phyloP scores from a whole-genome alignment of 2,329 filamentous ascomycete genomes.

The Cordyceps cateniannulata region DNA sequence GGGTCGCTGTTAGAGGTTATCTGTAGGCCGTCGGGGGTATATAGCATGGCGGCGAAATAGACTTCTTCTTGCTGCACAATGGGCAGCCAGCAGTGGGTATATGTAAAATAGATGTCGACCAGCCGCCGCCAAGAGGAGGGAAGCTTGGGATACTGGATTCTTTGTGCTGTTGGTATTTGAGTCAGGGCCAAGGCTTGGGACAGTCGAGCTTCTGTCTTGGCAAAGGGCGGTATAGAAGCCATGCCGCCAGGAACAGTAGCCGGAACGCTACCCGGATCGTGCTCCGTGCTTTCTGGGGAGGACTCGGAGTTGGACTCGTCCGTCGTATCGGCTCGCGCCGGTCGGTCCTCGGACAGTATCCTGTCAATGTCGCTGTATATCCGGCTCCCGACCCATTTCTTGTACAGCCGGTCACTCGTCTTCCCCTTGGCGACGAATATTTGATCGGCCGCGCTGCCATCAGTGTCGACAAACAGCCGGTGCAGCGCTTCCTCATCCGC shows the following conservation, averaged over 20 bases:
- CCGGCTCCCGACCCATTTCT: slow-evolving; percentile 55
- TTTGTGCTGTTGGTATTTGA: background rate
- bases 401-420: slow-evolving; percentile 50
- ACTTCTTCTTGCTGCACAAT: slow-evolving; percentile 62
- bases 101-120: slow-evolving; percentile 67
- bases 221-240: background rate
- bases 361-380: slow-evolving; percentile 58
- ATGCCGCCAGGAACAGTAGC: background rate
- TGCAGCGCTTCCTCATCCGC: slow-evolving; percentile 53
- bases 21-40: slow-evolving; percentile 29
- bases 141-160: slow-evolving; percentile 27
- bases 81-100: slow-evolving; percentile 71
- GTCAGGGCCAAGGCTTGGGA: background rate
- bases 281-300: background rate
- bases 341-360: slow-evolving; percentile 44
- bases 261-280: background rate
- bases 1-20: slow-evolving; percentile 19
- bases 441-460: slow-evolving; percentile 31
- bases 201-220: background rate
- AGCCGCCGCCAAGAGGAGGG: slow-evolving; percentile 52
- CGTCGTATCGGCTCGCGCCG: slow-evolving; percentile 26
- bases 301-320: slow-evolving; percentile 25
- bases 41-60: slow-evolving; percentile 40
- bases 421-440: slow-evolving; percentile 47
- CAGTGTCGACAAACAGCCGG: slow-evolving; percentile 42